These are phyloP conservation scores for Pythium dissimile DNA, from an alignment of 352 stramenopile genomes.

Conservation along the genomic window DNA sequence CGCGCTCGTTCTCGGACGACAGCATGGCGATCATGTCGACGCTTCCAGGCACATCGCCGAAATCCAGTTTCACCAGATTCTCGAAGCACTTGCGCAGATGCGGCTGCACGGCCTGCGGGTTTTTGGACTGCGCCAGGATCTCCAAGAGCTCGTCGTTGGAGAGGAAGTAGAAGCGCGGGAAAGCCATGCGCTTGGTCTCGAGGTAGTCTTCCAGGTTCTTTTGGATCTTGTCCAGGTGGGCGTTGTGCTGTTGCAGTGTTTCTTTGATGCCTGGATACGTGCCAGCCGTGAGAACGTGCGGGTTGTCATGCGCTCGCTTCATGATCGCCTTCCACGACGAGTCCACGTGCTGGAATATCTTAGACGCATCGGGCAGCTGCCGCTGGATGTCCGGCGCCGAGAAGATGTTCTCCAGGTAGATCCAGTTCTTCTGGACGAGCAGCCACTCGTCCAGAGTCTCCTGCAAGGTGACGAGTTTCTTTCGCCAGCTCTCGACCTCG, in stretches of 20 bases:
- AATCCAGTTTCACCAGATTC: constrained; percentile 79
- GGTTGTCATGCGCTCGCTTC: constrained; percentile 82
- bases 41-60: constrained; percentile 68
- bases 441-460: constrained; percentile 89
- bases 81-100: constrained; percentile 96
- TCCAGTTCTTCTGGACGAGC: constrained; percentile 87
- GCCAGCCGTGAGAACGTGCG: constrained; percentile 80
- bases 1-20: constrained; percentile 85
- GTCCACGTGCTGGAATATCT: constrained; percentile 90
- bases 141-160: constrained; percentile 95
- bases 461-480: constrained; percentile 78
- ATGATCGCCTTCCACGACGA: constrained; percentile 91
- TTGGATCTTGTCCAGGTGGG: constrained; percentile 88
- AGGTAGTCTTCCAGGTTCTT: constrained; percentile 92
- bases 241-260: constrained; percentile 80
- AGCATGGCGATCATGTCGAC: constrained; percentile 95
- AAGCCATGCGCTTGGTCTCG: constrained; percentile 91
- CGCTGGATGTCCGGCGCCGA: constrained; percentile 89
- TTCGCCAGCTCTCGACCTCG: constrained; percentile 87
- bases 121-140: constrained; percentile 94
- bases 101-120: constrained; percentile 92
- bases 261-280: constrained; percentile 81
- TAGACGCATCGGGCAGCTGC: constrained; percentile 87
- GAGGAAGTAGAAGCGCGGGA: constrained; percentile 94
- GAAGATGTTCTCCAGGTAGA: constrained; percentile 88